A percentile compares a stretch with the other conserved stretches of the same genome.
Conservation (phyloP, 805 yeast genomes). For the Spathaspora sp. region DNA sequence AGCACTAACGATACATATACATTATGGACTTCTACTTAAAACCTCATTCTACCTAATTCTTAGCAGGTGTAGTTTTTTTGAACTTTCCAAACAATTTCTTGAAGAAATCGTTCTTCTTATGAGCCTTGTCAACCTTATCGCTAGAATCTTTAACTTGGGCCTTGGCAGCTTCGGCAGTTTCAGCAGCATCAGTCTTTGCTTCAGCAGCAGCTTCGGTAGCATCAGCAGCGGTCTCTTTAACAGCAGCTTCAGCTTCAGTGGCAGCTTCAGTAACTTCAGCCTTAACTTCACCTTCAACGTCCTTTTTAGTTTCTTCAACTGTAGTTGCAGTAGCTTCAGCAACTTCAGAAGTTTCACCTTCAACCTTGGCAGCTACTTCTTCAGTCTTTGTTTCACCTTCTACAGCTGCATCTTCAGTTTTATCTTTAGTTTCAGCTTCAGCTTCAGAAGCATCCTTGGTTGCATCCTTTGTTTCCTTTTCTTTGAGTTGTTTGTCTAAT, state of each 20-base stretch:
- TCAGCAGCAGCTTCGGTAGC: conserved; percentile 6
- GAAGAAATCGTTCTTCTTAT: conserved; percentile 36
- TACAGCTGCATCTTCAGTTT: conserved; percentile 6
- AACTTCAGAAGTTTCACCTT: conserved; percentile 6
- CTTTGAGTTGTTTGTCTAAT: conserved; percentile 9
- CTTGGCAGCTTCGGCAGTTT: conserved; percentile 28
- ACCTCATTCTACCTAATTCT: conserved; percentile 1
- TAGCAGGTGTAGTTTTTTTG: conserved; percentile 23
- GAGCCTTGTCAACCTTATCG: conserved; percentile 26
- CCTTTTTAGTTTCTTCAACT: conserved; percentile 7
- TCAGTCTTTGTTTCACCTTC: conserved; percentile 5
- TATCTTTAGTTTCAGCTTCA: conserved; percentile 4
- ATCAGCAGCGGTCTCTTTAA: conserved; percentile 8
- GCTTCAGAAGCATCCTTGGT: conserved; percentile 1
- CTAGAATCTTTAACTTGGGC: conserved; percentile 24
- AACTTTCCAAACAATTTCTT: conserved; percentile 33
- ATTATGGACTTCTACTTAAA: background rate
- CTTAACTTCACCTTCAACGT: conserved; percentile 6
- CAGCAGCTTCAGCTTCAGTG: conserved; percentile 7
- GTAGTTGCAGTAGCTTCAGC: conserved; percentile 7
- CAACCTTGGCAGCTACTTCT: conserved; percentile 7
- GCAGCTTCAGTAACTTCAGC: conserved; percentile 7
- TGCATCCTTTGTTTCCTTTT: conserved; percentile 5
- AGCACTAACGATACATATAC: background rate
- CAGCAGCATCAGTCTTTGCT: conserved; percentile 9